phyloP scores from a whole-genome alignment of 2,329 filamentous ascomycete genomes.

The Microsporum audouinii region DNA sequence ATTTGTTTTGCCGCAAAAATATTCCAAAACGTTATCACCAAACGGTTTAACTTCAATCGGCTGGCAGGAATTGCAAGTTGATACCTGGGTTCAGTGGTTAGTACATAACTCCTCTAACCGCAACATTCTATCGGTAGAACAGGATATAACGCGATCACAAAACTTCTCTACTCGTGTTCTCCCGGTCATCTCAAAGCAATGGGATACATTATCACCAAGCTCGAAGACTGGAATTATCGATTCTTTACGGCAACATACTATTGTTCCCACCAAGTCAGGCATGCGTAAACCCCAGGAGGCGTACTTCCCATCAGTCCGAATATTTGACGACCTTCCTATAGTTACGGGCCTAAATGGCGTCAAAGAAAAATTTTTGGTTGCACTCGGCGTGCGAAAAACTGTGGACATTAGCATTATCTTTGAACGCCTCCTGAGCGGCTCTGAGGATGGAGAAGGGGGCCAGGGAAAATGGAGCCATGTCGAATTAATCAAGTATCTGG shows the following conservation, averaged over 20 bases:
- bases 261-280: constrained; percentile 82
- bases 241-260: constrained; percentile 54
- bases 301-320: constrained; percentile 84
- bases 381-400: constrained; percentile 85
- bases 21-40: constrained; percentile 58
- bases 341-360: constrained; percentile 64
- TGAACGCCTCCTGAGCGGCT: constrained; percentile 60
- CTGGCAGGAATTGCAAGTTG: constrained; percentile 74
- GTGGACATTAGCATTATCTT: constrained; percentile 92
- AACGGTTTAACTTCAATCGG: constrained; percentile 67
- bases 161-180: constrained; percentile 69
- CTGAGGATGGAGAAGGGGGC: constrained; percentile 35
- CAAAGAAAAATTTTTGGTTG: constrained; percentile 78
- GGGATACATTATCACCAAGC: constrained; percentile 62
- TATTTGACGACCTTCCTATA: constrained; percentile 86
- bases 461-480: constrained; percentile 71
- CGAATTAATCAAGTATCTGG: constrained; percentile 86
- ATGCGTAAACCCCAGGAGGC: constrained; percentile 78
- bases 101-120: constrained; percentile 53
- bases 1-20: constrained; percentile 71
- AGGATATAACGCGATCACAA: constrained; percentile 59
- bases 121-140: constrained; percentile 45
- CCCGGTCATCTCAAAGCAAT: constrained; percentile 72
- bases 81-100: constrained; percentile 75
- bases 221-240: constrained; percentile 56